A percentile compares a stretch with the other conserved stretches of the same genome.
Conservation (phyloP, 441 rosid species). For the Bocquillonia castaneifolia region DNA sequence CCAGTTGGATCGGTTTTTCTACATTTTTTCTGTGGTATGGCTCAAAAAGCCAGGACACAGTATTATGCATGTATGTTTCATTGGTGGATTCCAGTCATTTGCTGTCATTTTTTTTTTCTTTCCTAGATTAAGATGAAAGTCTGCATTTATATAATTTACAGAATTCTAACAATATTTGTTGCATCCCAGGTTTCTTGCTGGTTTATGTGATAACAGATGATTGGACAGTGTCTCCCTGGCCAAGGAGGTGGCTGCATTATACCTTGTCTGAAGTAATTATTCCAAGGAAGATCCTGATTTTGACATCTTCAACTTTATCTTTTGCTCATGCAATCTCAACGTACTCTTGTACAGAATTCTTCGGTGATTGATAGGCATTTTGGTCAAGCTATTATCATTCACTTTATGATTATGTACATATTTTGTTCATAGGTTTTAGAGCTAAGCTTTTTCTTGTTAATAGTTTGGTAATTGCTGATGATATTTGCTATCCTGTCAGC, state of each 20-base stretch:
- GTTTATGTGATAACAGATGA: neutral
- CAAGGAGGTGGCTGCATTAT: neutral
- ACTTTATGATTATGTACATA: conserved; percentile 13
- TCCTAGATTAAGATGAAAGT: neutral
- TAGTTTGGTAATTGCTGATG: neutral
- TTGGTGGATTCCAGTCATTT: no score
- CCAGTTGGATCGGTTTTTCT: neutral
- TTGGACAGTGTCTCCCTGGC: neutral
- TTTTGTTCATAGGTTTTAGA: neutral
- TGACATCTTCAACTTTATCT: neutral
- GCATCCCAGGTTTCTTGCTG: conserved; percentile 3
- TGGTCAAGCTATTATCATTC: neutral
- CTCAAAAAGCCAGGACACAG: neutral
- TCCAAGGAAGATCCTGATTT: neutral
- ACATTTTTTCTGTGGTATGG: neutral
- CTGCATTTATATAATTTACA: neutral
- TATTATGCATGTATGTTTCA: neutral
- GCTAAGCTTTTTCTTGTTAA: neutral
- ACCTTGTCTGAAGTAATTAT: neutral
- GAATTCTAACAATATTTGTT: conserved; percentile 4
- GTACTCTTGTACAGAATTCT: neutral
- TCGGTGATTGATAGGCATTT: conserved; percentile 8
- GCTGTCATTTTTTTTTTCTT: neutral
- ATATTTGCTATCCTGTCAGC: neutral
- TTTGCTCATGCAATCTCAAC: neutral